Evolutionary conservation across 306 rosid genomes (phyloP).

Genomic region (Quercus cerris): DNA sequence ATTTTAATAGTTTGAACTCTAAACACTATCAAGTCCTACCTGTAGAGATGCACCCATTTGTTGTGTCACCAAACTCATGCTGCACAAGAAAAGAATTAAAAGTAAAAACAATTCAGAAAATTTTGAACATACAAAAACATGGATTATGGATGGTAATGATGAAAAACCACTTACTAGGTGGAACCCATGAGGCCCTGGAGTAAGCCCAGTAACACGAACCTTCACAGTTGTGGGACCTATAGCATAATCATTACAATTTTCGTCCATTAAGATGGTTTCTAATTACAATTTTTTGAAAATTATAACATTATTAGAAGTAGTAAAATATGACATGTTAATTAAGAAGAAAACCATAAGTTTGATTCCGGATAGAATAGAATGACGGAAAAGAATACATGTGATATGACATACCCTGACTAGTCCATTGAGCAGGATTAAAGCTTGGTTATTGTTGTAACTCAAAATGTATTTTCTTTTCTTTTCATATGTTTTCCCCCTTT

Average conservation of each 20-base stretch:
- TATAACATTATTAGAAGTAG: too few species aligned
- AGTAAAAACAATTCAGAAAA: background rate
- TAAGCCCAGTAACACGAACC: conserved; percentile 81
- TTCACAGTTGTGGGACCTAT: conserved; percentile 82
- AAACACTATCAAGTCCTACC: conserved; percentile 39
- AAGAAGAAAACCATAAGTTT: too few species aligned
- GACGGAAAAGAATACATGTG: too few species aligned
- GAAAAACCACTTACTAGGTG: conserved; percentile 62
- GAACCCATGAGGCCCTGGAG: conserved; percentile 87
- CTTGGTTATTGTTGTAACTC: too few species aligned
- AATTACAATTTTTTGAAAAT: too few species aligned
- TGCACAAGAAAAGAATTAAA: conserved; percentile 30
- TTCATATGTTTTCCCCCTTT: too few species aligned
- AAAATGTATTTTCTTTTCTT: too few species aligned
- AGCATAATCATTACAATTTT: conserved; percentile 15
- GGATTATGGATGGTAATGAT: conserved; percentile 5
- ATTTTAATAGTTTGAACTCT: background rate
- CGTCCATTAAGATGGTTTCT: too few species aligned
- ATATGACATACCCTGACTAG: too few species aligned
- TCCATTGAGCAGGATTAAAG: too few species aligned
- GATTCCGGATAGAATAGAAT: too few species aligned
- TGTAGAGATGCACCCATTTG: conserved; percentile 95
- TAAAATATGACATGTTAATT: too few species aligned
- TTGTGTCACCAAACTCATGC: conserved; percentile 97
- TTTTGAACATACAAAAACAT: background rate